Base-by-base conservation (phyloP, 768 basidiomycete genomes). In the Suillus paluster region DNA sequence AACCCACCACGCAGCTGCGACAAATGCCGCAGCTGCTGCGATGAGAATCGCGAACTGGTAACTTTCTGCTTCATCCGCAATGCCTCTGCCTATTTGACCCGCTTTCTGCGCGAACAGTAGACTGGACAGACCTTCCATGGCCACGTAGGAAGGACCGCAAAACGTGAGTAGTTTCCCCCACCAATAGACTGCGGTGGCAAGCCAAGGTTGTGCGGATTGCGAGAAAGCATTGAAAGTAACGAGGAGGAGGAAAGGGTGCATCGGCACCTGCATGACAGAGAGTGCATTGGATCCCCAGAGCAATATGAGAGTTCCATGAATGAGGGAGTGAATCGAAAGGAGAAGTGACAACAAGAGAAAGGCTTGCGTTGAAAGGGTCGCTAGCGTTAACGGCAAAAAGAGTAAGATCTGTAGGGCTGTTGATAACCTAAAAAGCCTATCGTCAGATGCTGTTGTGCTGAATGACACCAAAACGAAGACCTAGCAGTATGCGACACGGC, bases 161-260 rank as follows among this genome's bases (percentile, higher is more conserved):
- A 88, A 82, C 1, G 84, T 86, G 63, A 95, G 78, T 41, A 86
- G 77, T 27, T 80, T 84, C 0, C 88, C 91, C 94, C 94, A 95
- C 80, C 84, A 86, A 48, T 81, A 79, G 10, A 87, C 83, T 17
- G 86, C 83, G 14, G 77, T 81, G 11, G 83, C 66, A 7, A 94
- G 72, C 73, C 79, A 82, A 9, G 89, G 86, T 63, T 84, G 81
- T 25, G 84, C 83, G 27, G 86, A 78, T 23, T 87, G 81, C 2
- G 91, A 85, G 75, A 93, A 94, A 41, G 87, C 82, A 72, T 95
- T 95, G 83, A 95, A 95, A 72, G 86, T 91, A 61, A 94, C 85
- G 54, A 95, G 87, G 46, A 95, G 86, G 38, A 95, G 83, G 75
- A 94, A 92, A 0, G 92, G 88, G 73, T 94, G 92, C 80, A 93